Conservation (phyloP, 305 asterid genomes). For the Solanum hybrid region DNA sequence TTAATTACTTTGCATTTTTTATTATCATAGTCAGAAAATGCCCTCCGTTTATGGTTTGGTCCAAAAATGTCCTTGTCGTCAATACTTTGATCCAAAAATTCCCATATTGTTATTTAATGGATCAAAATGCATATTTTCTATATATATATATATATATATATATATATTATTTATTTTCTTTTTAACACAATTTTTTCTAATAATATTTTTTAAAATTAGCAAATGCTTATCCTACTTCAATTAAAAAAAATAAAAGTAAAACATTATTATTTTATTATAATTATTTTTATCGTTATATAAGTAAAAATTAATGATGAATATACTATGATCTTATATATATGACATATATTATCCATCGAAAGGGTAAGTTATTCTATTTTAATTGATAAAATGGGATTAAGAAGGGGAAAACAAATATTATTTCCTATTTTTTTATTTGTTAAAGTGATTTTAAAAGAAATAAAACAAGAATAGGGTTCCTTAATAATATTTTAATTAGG, state of each 20-base stretch:
- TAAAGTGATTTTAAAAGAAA: not conserved
- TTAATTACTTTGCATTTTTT: not conserved
- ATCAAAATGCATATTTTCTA: too few relatives aligned
- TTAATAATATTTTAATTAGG: not conserved
- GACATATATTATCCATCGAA: not conserved
- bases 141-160: too few relatives aligned
- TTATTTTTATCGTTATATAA: too few relatives aligned
- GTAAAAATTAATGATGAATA: not conserved
- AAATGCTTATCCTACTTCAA: not conserved
- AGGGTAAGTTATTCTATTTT: not conserved
- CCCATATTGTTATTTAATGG: too few relatives aligned
- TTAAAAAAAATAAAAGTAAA: too few relatives aligned
- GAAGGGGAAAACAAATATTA: not conserved
- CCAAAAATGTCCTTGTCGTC: not conserved
- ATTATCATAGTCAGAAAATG: too few relatives aligned
- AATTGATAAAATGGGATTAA: too few relatives aligned
- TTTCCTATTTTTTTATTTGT: too few relatives aligned
- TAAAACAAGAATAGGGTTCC: not conserved
- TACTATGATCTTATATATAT: not conserved
- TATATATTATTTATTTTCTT: not conserved
- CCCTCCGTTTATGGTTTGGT: too few relatives aligned
- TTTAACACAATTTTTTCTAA: not conserved
- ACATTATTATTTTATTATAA: too few relatives aligned
- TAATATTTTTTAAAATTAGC: not conserved
- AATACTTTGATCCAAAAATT: too few relatives aligned